A percentile compares a stretch with the other conserved stretches of the same genome.
These are phyloP conservation scores for Beauveria scarabaeidicola DNA, from an alignment of 2,329 filamentous ascomycete species.

Conservation along the genomic window DNA sequence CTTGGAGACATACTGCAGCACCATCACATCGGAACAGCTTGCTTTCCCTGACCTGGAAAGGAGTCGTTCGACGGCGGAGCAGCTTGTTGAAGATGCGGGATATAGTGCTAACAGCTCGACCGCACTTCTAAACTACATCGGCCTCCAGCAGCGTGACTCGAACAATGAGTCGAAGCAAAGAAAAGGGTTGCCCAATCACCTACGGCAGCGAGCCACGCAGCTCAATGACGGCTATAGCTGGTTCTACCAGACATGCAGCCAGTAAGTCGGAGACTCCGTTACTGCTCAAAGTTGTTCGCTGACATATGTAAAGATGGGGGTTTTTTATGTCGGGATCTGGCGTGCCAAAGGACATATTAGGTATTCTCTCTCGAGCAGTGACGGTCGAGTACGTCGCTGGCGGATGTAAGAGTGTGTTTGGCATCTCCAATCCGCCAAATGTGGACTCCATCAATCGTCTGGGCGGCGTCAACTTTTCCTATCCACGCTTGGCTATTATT, in stretches of 20 bases:
- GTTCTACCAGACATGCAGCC: constrained; percentile 47
- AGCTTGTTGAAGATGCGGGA: constrained; percentile 34
- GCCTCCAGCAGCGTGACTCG: constrained; percentile 13
- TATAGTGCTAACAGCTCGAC: constrained; percentile 31
- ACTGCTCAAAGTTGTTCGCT: neutral
- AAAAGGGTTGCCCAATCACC: neutral
- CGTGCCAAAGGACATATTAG: constrained; percentile 53
- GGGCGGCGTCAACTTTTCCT: constrained; percentile 64
- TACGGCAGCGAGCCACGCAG: neutral
- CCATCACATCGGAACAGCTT: constrained; percentile 31
- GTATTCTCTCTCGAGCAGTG: constrained; percentile 63
- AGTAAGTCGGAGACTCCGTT: constrained; percentile 26
- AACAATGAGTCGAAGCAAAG: neutral
- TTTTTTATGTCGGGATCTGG: constrained; percentile 67
- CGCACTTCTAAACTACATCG: constrained; percentile 44
- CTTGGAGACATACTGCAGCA: constrained; percentile 42
- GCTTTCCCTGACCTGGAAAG: constrained; percentile 34
- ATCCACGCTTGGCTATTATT: constrained; percentile 64
- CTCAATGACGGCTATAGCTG: constrained; percentile 29
- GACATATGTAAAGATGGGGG: constrained; percentile 52
- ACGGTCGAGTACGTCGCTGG: constrained; percentile 53
- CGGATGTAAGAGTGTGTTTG: constrained; percentile 60
- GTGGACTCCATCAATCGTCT: constrained; percentile 64
- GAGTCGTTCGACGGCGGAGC: constrained; percentile 25
- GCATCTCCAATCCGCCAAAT: constrained; percentile 55